Percentiles rank a stretch among this genome's conserved stretches.
These are phyloP conservation scores for Capsicum baccatum DNA, from an alignment of 257 asterid species.

Conservation along the genomic window DNA sequence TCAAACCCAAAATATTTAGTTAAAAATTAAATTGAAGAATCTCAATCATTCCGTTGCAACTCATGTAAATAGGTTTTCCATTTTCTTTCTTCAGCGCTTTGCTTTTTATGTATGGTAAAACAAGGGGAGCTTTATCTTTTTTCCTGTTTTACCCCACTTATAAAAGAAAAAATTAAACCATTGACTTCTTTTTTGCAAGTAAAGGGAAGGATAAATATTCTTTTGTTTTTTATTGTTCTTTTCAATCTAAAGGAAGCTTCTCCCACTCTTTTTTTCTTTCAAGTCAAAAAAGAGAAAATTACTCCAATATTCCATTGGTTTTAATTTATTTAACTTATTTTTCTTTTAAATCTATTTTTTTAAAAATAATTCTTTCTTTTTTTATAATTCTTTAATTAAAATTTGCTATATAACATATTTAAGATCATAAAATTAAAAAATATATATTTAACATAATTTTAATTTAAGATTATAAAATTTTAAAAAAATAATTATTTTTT, in stretches of 20 bases:
- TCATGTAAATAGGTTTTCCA: not conserved
- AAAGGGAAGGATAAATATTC: not conserved
- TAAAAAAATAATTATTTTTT: too few relatives aligned
- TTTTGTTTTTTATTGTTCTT: not conserved
- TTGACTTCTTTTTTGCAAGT: conserved; percentile 2
- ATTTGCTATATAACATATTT: too few relatives aligned
- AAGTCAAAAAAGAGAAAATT: not conserved
- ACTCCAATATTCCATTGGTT: too few relatives aligned
- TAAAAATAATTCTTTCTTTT: too few relatives aligned
- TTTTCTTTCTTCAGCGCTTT: not conserved
- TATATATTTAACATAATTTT: too few relatives aligned
- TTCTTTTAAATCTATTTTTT: too few relatives aligned
- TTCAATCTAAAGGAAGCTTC: not conserved
- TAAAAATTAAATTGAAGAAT: too few relatives aligned
- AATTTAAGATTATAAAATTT: too few relatives aligned
- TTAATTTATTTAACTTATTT: too few relatives aligned
- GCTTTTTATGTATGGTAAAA: not conserved
- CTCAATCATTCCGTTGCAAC: not conserved
- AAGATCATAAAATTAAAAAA: too few relatives aligned
- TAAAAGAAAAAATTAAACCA: not conserved
- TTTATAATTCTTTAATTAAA: too few relatives aligned
- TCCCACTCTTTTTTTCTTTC: not conserved
- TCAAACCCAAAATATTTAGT: too few relatives aligned
- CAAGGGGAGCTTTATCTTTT: not conserved
- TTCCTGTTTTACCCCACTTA: not conserved